Evolutionary conservation across 2,329 filamentous ascomycete genomes (phyloP).

Genomic region (Nemania sp.): DNA sequence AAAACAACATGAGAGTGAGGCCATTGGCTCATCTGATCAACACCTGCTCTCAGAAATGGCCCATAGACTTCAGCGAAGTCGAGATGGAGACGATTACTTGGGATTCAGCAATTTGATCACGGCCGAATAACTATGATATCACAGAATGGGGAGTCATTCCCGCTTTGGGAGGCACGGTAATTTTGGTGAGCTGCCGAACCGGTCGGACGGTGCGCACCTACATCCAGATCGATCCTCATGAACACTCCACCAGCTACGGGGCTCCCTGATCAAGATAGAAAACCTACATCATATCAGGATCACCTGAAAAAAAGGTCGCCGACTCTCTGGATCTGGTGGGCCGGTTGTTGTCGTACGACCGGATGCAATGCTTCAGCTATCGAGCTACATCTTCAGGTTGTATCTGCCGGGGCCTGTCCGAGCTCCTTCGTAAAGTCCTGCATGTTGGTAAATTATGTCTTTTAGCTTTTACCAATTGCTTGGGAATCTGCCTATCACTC

Average conservation of each 20-base stretch:
- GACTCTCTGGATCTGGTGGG: conserved; percentile 7
- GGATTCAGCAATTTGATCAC: background rate
- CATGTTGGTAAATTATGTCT: background rate
- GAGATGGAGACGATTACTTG: background rate
- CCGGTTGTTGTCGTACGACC: conserved; percentile 2
- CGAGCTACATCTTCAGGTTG: background rate
- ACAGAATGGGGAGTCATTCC: conserved; percentile 3
- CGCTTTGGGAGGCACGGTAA: conserved; percentile 16
- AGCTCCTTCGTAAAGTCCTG: background rate
- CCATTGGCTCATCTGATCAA: conserved; percentile 9
- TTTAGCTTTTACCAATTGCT: background rate
- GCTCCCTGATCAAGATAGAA: conserved; percentile 5
- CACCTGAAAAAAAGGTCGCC: background rate
- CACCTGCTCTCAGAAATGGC: background rate
- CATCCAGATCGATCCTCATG: conserved; percentile 11
- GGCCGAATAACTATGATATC: conserved; percentile 27
- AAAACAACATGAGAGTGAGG: conserved; percentile 13
- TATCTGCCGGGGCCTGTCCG: background rate
- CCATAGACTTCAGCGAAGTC: background rate
- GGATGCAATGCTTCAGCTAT: conserved; percentile 10
- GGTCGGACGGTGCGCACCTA: conserved; percentile 13
- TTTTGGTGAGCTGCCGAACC: conserved; percentile 16
- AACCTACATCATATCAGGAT: background rate
- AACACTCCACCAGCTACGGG: conserved; percentile 4
- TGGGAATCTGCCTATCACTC: background rate